Percentiles rank a stretch among this genome's conserved stretches.
phyloP scores from a whole-genome alignment of 108 stramenopile species.

The Bacterosira constricta region DNA sequence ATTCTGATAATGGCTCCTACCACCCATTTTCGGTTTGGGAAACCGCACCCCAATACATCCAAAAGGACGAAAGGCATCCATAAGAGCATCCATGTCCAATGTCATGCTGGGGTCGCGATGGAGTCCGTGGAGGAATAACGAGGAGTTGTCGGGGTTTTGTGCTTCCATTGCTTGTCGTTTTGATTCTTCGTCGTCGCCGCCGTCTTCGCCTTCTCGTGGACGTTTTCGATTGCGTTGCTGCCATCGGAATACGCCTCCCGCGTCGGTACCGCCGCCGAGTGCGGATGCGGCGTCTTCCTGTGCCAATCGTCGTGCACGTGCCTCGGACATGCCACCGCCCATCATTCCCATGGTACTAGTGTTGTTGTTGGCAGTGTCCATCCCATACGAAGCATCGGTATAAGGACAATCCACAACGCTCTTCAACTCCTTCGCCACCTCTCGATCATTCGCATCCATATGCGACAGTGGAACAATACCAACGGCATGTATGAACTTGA shows the following conservation, averaged over 20 bases:
- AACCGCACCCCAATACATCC: conserved; percentile 55
- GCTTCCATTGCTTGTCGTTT: conserved; percentile 48
- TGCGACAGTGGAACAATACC: conserved; percentile 70
- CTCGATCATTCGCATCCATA: conserved; percentile 42
- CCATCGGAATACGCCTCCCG: conserved; percentile 51
- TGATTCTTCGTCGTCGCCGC: conserved; percentile 27
- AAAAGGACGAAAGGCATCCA: conserved; percentile 65
- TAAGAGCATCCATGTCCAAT: conserved; percentile 36
- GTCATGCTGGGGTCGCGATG: conserved; percentile 73
- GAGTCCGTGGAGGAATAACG: conserved; percentile 80
- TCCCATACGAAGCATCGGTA: conserved; percentile 50
- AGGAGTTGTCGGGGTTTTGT: conserved; percentile 57
- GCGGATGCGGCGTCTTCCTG: conserved; percentile 46
- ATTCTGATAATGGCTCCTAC: conserved; percentile 7
- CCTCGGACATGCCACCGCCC: conserved; percentile 56
- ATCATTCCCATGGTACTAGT: neutral
- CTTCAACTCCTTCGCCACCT: conserved; percentile 33
- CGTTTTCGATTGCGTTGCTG: conserved; percentile 51
- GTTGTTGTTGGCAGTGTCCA: conserved; percentile 11
- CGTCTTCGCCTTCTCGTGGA: conserved; percentile 25
- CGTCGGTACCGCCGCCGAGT: conserved; percentile 19
- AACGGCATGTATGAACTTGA: conserved; percentile 88
- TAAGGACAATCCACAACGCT: conserved; percentile 67
- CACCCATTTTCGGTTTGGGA: conserved; percentile 48
- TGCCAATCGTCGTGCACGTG: conserved; percentile 57